Conservation (phyloP, 305 asterid species). For the Fraxinus dipetala region DNA sequence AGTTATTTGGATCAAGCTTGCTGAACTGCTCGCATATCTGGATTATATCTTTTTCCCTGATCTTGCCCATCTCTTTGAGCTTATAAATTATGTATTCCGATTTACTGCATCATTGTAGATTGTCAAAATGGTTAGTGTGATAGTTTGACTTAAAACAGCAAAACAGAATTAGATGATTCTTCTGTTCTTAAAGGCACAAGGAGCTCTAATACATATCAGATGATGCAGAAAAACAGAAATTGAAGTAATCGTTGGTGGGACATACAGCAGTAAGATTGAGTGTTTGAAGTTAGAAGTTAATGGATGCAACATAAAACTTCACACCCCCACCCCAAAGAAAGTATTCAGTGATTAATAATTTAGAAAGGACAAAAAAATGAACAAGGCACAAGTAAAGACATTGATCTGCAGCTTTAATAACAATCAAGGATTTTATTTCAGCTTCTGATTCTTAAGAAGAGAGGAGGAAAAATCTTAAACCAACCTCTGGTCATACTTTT, state of each 20-base stretch:
- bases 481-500: not conserved
- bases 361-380: not conserved
- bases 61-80: constrained; percentile 60
- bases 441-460: not conserved
- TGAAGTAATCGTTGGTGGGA: not conserved
- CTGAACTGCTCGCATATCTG: constrained; percentile 57
- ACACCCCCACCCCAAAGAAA: not conserved
- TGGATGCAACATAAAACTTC: not conserved
- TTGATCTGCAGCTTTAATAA: not conserved
- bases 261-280: not conserved
- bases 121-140: not conserved
- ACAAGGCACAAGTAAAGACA: not conserved
- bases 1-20: constrained; percentile 43
- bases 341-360: not conserved
- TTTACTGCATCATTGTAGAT: constrained; percentile 35
- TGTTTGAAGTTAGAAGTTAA: not conserved
- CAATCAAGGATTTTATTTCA: not conserved
- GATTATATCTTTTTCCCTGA: constrained; percentile 48
- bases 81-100: constrained; percentile 54
- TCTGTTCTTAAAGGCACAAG: not conserved
- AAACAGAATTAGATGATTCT: not conserved
- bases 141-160: not conserved
- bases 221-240: not conserved
- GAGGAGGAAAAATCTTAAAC: not conserved
- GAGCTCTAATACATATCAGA: not conserved